Evolutionary conservation across 2,329 filamentous ascomycete species (phyloP), one percentile per base, ranked within the genome.

Genomic region (Fusarium sp.): DNA sequence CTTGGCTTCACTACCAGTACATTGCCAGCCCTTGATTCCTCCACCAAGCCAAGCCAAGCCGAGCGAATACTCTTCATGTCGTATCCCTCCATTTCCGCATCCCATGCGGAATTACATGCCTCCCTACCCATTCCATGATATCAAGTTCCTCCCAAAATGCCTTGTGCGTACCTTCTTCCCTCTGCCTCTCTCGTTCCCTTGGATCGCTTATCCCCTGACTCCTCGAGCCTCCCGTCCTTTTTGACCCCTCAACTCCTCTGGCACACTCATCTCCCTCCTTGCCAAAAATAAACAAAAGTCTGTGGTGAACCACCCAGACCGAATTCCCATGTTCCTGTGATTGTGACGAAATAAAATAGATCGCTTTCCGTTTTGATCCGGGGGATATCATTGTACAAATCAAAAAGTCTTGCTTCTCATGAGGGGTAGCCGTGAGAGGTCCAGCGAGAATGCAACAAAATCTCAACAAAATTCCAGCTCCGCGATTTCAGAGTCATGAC

Each of bases 301-400:
- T 33, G 33, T 49, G 46, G 49, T 38, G 44, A 59, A 66, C 67
- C 11, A 53, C 40, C 61, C 17, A 44, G 12, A 38, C 57, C 24
- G 56, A 40, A 38, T 14, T 36, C 44, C 59, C 55, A 27, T 55
- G 42, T 59, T 51, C 46, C 46, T 17, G 36, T 36, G 38, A 68
- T 56, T 44, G 40, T 24, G 36, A 62, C 63, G 38, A 64, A 64
- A 64, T 64, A 53, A 65, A 69, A 69, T 64, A 66, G 46, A 72
- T 57, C 71, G 71, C 71, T 71, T 60, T 72, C 61, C 68, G 68
- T 69, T 73, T 62, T 66, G 62, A 66, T 66, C 71, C 59, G 59
- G 71, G 49, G 71, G 68, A 74, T 74, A 74, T 74, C 71, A 74
- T 74, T 69, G 64, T 74, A 71, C 67, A 71, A 74, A 68, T 67